Evolutionary conservation across 768 basidiomycete species (phyloP).

Genomic region (Tremella yokohamensis): DNA sequence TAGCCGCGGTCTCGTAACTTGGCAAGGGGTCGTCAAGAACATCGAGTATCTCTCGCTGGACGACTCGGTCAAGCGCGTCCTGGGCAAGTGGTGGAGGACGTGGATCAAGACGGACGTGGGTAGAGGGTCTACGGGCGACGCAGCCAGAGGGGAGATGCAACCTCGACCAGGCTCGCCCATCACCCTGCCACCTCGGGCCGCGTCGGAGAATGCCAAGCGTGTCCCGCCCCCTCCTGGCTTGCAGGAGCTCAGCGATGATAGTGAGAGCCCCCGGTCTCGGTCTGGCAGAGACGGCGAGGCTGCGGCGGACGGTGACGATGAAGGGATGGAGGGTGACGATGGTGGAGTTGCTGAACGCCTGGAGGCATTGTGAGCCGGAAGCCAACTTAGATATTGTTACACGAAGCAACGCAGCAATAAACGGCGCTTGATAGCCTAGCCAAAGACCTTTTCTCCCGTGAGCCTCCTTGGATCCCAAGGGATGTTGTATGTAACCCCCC

Average conservation of each 20-base stretch:
- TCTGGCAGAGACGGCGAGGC: neutral
- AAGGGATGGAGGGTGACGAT: conserved; percentile 2
- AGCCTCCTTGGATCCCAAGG: too few relatives aligned
- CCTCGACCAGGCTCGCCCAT: neutral
- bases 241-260: conserved; percentile 1
- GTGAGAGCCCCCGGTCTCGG: neutral
- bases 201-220: neutral
- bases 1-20: conserved; percentile 63
- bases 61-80: conserved; percentile 69
- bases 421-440: too few relatives aligned
- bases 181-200: neutral
- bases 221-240: neutral
- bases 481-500: too few relatives aligned
- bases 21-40: conserved; percentile 84
- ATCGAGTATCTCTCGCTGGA: conserved; percentile 81
- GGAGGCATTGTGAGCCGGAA: neutral
- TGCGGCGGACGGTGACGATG: neutral
- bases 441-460: too few relatives aligned
- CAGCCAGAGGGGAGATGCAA: neutral
- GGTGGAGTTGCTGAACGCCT: conserved; percentile 3
- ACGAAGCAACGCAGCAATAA: too few relatives aligned
- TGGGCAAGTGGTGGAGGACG: conserved; percentile 69
- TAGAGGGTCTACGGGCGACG: neutral
- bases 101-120: conserved; percentile 54
- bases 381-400: too few relatives aligned